A percentile compares a stretch with the other conserved stretches of the same genome.
Conservation (phyloP, 148 eudicot species). For the Chenopodium formosanum region DNA sequence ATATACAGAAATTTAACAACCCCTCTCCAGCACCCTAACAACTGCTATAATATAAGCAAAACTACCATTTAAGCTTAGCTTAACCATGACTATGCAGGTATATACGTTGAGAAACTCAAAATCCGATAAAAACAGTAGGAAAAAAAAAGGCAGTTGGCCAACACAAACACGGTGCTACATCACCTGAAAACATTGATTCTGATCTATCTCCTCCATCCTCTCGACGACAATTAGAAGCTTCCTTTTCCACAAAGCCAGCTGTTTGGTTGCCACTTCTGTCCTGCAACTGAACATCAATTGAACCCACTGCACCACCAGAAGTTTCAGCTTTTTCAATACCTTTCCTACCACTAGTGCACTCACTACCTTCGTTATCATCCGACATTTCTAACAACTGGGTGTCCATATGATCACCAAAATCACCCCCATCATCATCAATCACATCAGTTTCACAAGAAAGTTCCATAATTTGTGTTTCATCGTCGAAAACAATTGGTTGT, state of each 20-base stretch:
- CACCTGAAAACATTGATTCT: conserved; percentile 10
- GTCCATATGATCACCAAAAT: conserved; percentile 10
- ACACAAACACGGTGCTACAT: conserved; percentile 22
- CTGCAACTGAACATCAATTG: conserved; percentile 8
- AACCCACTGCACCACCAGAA: conserved; percentile 7
- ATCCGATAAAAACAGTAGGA: neutral
- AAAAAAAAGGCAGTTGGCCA: conserved; percentile 7
- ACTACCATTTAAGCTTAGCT: neutral
- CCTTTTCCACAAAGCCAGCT: conserved; percentile 4
- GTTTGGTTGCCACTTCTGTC: conserved; percentile 8
- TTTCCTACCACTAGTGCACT: conserved; percentile 18
- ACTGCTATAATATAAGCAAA: neutral
- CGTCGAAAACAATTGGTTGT: conserved; percentile 14
- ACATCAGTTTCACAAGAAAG: conserved; percentile 34
- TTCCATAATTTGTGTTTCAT: conserved; percentile 29
- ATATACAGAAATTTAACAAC: too few relatives aligned
- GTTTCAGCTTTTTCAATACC: conserved; percentile 17
- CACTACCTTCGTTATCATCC: neutral
- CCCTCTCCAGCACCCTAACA: too few relatives aligned
- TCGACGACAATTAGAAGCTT: conserved; percentile 2
- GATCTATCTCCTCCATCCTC: conserved; percentile 16
- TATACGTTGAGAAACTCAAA: neutral
- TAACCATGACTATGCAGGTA: neutral
- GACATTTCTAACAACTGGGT: neutral
- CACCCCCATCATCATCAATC: conserved; percentile 18